Percentiles rank a stretch among this genome's conserved stretches.
Conservation (phyloP, 352 stramenopile species). For the Phytophthora europaea region DNA sequence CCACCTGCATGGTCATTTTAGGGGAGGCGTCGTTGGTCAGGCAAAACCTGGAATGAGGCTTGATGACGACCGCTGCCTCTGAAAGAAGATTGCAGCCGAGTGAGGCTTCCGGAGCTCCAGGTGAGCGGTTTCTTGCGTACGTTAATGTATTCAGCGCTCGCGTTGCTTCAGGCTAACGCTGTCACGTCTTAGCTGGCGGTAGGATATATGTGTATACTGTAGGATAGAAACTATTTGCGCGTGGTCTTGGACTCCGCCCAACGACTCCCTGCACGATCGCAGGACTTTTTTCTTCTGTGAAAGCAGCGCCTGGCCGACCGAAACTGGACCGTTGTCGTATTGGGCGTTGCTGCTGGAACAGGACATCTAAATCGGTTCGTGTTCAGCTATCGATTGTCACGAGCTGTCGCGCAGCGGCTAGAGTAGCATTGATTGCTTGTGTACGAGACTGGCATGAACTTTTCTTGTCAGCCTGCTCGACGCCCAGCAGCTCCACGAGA, state of each 20-base stretch:
- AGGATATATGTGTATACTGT: not conserved
- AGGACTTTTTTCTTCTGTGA: not conserved
- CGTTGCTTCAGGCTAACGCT: not conserved
- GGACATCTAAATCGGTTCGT: not conserved
- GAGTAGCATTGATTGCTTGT: not conserved
- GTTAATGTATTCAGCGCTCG: not conserved
- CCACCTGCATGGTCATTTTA: conserved; percentile 10
- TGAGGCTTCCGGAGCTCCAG: not conserved
- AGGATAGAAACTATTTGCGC: too few species aligned
- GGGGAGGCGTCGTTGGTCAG: not conserved
- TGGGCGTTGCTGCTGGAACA: not conserved
- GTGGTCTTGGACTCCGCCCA: not conserved
- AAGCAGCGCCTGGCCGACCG: not conserved
- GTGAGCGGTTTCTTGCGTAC: not conserved
- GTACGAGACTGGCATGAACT: not conserved
- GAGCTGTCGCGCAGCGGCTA: not conserved
- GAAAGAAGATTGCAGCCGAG: not conserved
- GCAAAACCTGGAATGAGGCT: not conserved
- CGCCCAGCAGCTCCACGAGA: not conserved
- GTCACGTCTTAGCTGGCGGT: not conserved
- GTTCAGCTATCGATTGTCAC: not conserved
- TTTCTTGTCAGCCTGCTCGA: not conserved
- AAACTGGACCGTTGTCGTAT: not conserved
- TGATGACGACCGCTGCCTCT: not conserved
- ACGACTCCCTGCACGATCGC: not conserved